Evolutionary conservation across 805 yeast genomes (phyloP).

Genomic region (Saccharomycopsis sp.): DNA sequence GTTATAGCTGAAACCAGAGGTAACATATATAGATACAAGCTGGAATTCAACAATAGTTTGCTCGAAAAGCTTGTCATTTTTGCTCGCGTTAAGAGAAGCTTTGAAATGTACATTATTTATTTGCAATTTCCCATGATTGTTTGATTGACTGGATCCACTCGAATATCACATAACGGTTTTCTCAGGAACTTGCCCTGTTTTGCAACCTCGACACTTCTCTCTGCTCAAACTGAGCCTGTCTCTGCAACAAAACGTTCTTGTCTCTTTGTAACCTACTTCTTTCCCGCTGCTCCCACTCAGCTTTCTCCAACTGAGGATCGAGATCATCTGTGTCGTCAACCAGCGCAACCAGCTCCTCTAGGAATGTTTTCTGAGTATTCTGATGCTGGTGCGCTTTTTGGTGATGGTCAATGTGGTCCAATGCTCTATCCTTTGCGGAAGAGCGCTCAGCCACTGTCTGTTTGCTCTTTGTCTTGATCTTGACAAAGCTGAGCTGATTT

Average conservation of each 20-base stretch:
- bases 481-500: slow-evolving; percentile 26
- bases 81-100: too few species aligned
- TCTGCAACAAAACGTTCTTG: slow-evolving; percentile 38
- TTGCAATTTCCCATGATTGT: too few species aligned
- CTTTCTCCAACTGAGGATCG: slow-evolving; percentile 60
- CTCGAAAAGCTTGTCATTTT: too few species aligned
- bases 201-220: too few species aligned
- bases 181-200: too few species aligned
- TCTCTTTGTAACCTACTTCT: slow-evolving; percentile 59
- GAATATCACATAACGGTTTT: too few species aligned
- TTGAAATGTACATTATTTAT: too few species aligned
- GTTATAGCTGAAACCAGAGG: too few species aligned
- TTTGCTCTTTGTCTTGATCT: slow-evolving; percentile 36
- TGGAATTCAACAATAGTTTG: too few species aligned
- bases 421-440: slow-evolving; percentile 19
- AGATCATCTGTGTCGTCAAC: slow-evolving; percentile 55
- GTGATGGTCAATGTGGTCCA: slow-evolving; percentile 23
- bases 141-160: too few species aligned
- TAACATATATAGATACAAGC: too few species aligned
- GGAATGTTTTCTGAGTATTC: slow-evolving; percentile 23
- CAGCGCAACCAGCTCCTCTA: slow-evolving; percentile 24
- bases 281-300: slow-evolving; percentile 61
- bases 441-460: neutral
- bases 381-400: slow-evolving; percentile 26
- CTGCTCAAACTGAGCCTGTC: too few species aligned